Base-by-base conservation (phyloP, 2,329 filamentous ascomycete genomes). In the Akanthomyces dipterigenus region DNA sequence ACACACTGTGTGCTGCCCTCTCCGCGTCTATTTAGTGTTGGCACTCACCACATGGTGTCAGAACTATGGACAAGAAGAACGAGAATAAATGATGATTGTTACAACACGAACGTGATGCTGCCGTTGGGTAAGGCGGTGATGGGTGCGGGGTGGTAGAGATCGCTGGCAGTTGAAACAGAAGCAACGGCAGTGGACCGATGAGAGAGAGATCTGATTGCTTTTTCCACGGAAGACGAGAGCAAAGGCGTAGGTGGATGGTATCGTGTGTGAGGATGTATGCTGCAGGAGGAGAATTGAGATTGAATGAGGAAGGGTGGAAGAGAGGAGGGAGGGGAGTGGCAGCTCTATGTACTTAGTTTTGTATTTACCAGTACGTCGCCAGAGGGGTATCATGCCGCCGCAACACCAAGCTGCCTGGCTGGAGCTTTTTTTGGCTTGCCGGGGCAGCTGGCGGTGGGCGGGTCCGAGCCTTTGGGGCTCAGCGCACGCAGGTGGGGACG, bases 401-500 rank as follows among this genome's bases (percentile, higher is more conserved):
- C n/a, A 40, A 36, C 24, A 31, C 20, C 14, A 51, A 36, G 45
- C 45, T 28, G 49, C 31, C 38, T 28, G 26, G 49, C 28, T 38
- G 43, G 55, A 38, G 28, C 55, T 57, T 57, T 40, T 46, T 36
- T 46, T 45, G 54, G 40, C 42, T 46, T 56, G n/a, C 54, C 42
- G 8, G 40, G 54, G 54, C 38, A 48, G 31, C 45, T 38, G 31
- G 56, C 45, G 45, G 45, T 26, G 45, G n/a, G 56, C 43, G 55
- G 55, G 55, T 50, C 46, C 56, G 20, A 59, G 56, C 56, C 56
- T 59, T 49, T 26, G 56, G 40, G 46, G 54, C 54, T 56, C 54
- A 59, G 45, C 55, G 18, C 28, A 40, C 55, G 18, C 28, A 40
- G 46, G 42, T 48, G 56, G 56, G 20, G 55, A 36, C 18, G 16